Base-by-base conservation (phyloP, 345 rosid genomes). In the Pugionium cornutum region DNA sequence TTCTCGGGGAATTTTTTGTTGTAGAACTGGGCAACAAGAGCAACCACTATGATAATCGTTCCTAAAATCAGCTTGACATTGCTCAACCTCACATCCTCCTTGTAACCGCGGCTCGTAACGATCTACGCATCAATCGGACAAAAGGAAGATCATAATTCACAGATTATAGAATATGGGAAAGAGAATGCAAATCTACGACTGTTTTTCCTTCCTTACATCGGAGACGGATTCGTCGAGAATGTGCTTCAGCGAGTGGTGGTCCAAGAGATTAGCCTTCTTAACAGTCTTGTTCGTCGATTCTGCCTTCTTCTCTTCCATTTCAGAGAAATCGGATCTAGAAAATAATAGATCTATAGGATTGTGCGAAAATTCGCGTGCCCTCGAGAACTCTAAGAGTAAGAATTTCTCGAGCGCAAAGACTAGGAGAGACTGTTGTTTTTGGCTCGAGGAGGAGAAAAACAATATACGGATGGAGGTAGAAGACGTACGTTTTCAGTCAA, bases 1-100 rank as follows among this genome's bases (percentile, higher is more conserved):
- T 95, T 95, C 84, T 95, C 95, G 1, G 97, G 97, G 76, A 95
- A 95, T 70, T 95, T 95, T 83, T 91, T 95, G 56, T 91, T 95
- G 95, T 95, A 95, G 67, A 95, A 95, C 82, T 95, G 99, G 48
- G 97, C 97, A 68, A 89, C 64, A 49, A 95, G 90, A 51, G 99
- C 99, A 52, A 91, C 84, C 1, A 58, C 69, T 53, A 95, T 88
- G 32, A 91, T 82, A 7, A 87, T 68, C 34, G 81, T 44, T 43
- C 99, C 99, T 57, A 91, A 45, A 33, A 86, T 57, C 86, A 95
- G 45, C 51, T 83, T 83, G 2, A 83, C 28, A 73, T 95, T 95
- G 85, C 96, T 95, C 85, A 86, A 72, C 81, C 85, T 80, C 77
- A 87, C 91, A 78, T 95, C 84, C 74, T 95, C 99, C 66, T 57